A percentile compares a stretch with the other conserved stretches of the same genome.
Evolutionary conservation across 2,329 filamentous ascomycete species (phyloP).

Genomic region (Pyrenochaeta sp.): DNA sequence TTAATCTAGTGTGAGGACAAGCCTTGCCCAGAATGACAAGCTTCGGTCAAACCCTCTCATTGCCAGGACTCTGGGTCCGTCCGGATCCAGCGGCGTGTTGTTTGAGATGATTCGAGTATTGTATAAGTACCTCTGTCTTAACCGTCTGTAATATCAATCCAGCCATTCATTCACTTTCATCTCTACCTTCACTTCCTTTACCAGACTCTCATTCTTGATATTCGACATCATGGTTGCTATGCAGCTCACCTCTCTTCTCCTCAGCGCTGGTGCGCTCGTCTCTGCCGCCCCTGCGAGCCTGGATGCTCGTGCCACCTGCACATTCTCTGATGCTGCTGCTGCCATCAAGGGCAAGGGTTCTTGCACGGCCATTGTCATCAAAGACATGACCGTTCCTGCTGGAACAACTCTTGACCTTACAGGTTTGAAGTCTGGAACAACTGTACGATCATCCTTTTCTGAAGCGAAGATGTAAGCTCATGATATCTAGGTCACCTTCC

Average conservation of each 20-base stretch:
- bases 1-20: slow-evolving; percentile 33
- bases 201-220: slow-evolving; percentile 9
- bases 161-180: slow-evolving; percentile 18
- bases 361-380: slow-evolving; percentile 64
- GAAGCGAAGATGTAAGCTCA: too few species aligned
- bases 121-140: slow-evolving; percentile 24
- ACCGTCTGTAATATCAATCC: slow-evolving; percentile 5
- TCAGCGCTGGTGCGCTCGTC: slow-evolving; percentile 40
- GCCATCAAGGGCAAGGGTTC: slow-evolving; percentile 58
- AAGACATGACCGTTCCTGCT: slow-evolving; percentile 63
- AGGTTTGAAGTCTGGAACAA: slow-evolving; percentile 59
- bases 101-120: not conserved
- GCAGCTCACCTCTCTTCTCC: slow-evolving; percentile 25
- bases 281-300: slow-evolving; percentile 40
- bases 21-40: slow-evolving; percentile 38
- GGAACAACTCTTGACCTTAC: slow-evolving; percentile 67
- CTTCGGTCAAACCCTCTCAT: slow-evolving; percentile 16
- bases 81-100: not conserved
- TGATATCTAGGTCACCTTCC: slow-evolving; percentile 61
- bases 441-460: slow-evolving; percentile 34
- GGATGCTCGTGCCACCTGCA: slow-evolving; percentile 55
- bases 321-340: slow-evolving; percentile 60
- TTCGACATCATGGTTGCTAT: slow-evolving; percentile 30
- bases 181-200: slow-evolving; percentile 14
- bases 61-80: slow-evolving; percentile 5